phyloP scores from a whole-genome alignment of 2,329 filamentous ascomycete species.

The Penicillium olsonii region DNA sequence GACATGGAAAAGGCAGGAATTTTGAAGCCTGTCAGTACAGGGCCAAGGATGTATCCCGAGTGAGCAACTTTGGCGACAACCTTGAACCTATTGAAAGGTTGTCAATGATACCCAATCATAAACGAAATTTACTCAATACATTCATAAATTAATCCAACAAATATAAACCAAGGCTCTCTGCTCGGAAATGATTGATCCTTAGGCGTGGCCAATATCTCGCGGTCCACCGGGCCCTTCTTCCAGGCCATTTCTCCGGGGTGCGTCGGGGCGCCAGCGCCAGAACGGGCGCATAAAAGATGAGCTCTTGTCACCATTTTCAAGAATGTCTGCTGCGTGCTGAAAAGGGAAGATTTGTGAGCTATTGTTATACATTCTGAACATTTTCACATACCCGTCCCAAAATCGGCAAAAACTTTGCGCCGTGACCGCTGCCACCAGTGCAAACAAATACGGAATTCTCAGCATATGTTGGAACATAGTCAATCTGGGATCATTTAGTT shows the following conservation, averaged over 20 bases:
- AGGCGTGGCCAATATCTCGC: slow-evolving; percentile 20
- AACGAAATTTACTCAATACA: background rate
- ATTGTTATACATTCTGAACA: background rate
- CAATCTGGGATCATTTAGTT: no score
- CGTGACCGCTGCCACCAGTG: slow-evolving; percentile 40
- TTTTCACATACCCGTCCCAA: slow-evolving; percentile 30
- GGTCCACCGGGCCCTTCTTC: slow-evolving; percentile 32
- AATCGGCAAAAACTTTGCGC: slow-evolving; percentile 40
- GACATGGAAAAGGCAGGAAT: slow-evolving; percentile 28
- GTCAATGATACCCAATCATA: background rate
- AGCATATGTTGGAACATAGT: slow-evolving; percentile 33
- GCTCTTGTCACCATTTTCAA: slow-evolving; percentile 28
- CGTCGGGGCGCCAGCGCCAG: slow-evolving; percentile 34
- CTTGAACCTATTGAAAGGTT: no score
- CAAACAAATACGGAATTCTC: slow-evolving; percentile 36
- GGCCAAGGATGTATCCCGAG: slow-evolving; percentile 20
- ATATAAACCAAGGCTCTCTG: background rate
- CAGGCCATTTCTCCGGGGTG: slow-evolving; percentile 30
- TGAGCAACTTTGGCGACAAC: background rate
- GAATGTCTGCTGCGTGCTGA: slow-evolving; percentile 36
- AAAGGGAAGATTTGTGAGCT: background rate
- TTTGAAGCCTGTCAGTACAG: slow-evolving; percentile 24
- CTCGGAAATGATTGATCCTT: background rate
- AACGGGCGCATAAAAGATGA: slow-evolving; percentile 32
- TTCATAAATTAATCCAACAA: background rate